These are phyloP conservation scores for Rutidosis leptorrhynchoides DNA, from an alignment of 129 eudicot species.

Conservation along the genomic window DNA sequence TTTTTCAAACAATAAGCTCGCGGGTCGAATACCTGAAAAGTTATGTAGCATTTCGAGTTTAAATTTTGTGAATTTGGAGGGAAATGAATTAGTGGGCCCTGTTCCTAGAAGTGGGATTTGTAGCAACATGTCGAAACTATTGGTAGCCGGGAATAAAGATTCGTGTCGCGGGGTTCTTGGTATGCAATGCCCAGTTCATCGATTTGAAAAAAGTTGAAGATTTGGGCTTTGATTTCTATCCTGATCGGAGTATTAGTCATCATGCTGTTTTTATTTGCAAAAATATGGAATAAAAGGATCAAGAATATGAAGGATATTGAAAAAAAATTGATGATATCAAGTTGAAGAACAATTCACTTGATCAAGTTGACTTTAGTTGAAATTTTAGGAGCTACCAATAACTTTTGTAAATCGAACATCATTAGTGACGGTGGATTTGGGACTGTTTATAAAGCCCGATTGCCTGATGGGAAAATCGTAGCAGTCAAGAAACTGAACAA, in stretches of 20 bases:
- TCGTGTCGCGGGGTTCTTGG: conserved; percentile 58
- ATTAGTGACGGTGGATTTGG: conserved; percentile 79
- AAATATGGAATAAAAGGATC: conserved; percentile 40
- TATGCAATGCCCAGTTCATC: conserved; percentile 43
- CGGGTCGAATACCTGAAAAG: conserved; percentile 51
- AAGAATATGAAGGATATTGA: conserved; percentile 27
- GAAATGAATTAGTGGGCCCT: conserved; percentile 53
- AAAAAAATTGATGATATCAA: conserved; percentile 36
- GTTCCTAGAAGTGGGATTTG: conserved; percentile 58
- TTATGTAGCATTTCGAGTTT: conserved; percentile 44
- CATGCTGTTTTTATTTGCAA: conserved; percentile 26
- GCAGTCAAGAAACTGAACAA: conserved; percentile 68
- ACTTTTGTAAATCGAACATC: conserved; percentile 61
- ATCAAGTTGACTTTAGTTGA: conserved; percentile 54
- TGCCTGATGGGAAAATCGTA: conserved; percentile 48
- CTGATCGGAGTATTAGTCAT: conserved; percentile 32
- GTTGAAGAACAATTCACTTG: conserved; percentile 39
- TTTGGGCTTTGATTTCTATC: conserved; percentile 41
- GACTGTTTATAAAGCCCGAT: conserved; percentile 65
- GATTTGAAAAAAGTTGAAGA: conserved; percentile 28
- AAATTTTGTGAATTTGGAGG: conserved; percentile 41
- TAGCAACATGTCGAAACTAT: conserved; percentile 36
- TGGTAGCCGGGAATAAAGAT: conserved; percentile 49
- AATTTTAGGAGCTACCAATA: conserved; percentile 63
- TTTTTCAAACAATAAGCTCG: conserved; percentile 42